Evolutionary conservation across 495 filamentous ascomycete species (phyloP).

Genomic region (Aspergillus conjunctus): DNA sequence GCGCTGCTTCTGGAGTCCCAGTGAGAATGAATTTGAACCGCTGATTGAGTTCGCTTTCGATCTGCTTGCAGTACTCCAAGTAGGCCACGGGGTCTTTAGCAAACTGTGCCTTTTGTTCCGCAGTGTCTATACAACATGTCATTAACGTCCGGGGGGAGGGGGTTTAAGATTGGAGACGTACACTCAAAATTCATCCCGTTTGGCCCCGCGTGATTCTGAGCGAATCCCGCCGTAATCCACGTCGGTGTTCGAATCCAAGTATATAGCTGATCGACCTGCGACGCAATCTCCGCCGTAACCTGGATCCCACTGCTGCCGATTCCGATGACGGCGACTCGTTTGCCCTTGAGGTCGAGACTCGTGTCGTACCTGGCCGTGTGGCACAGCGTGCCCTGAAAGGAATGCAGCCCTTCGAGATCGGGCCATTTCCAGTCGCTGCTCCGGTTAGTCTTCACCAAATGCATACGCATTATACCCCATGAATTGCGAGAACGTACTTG

Average conservation of each 20-base stretch:
- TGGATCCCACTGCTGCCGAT: neutral
- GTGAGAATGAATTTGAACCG: neutral
- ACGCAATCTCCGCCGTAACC: neutral
- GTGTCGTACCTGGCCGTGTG: neutral
- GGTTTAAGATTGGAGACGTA: neutral
- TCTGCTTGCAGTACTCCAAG: neutral
- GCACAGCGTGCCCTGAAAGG: neutral
- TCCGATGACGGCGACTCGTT: neutral
- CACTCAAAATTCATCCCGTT: neutral
- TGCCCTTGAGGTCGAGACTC: neutral
- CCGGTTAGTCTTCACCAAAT: neutral
- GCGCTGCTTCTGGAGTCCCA: neutral
- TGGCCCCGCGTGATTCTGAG: neutral
- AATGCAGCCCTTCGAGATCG: neutral
- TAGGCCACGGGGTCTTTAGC: neutral
- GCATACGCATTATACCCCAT: too few species aligned
- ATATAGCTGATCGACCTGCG: neutral
- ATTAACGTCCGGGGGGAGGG: neutral
- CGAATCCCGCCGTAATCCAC: neutral
- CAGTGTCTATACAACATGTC: neutral
- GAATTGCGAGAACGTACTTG: neutral
- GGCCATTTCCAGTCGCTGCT: neutral
- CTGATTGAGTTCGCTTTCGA: neutral
- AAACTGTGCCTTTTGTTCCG: neutral
- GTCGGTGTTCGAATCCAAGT: neutral